Conservation (phyloP, 148 eudicot species). For the Chenopodium formosanum region DNA sequence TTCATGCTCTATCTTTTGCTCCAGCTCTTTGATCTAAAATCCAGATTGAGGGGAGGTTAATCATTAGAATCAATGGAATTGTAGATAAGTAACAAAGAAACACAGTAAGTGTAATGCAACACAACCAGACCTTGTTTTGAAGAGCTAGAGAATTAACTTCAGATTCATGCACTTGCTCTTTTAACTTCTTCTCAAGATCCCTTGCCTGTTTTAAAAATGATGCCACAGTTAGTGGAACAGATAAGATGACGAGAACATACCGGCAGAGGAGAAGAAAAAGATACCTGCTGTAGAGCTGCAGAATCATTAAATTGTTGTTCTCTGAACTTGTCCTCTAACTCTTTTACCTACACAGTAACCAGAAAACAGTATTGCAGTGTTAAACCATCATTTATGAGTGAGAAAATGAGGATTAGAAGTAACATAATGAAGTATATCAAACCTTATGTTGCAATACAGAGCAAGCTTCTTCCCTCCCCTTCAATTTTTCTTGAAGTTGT, state of each 20-base stretch:
- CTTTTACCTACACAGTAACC: constrained; percentile 55
- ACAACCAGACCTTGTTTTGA: constrained; percentile 56
- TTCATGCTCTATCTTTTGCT: constrained; percentile 53
- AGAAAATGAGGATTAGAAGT: not conserved
- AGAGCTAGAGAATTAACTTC: constrained; percentile 46
- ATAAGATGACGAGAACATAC: not conserved
- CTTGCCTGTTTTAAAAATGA: constrained; percentile 42
- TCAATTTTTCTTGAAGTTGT: constrained; percentile 63
- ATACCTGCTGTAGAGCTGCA: constrained; percentile 51
- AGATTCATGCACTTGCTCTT: constrained; percentile 59
- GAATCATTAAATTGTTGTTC: constrained; percentile 55
- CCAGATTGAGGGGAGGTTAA: not conserved
- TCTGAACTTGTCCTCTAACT: constrained; percentile 66
- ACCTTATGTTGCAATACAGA: constrained; percentile 67
- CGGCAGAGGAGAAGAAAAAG: not conserved
- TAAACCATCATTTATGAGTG: not conserved
- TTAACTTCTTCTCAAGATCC: constrained; percentile 72
- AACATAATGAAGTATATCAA: not conserved
- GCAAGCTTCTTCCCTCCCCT: constrained; percentile 64
- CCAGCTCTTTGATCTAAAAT: constrained; percentile 67
- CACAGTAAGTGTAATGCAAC: not conserved
- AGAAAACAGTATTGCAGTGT: constrained; percentile 7
- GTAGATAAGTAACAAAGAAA: not conserved
- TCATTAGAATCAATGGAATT: too few relatives aligned
- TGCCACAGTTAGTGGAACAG: not conserved